Percentiles rank a stretch among this genome's conserved stretches.
Evolutionary conservation across 176 grass and related monocot species (phyloP).

Genomic region (Elymus sibiricus): DNA sequence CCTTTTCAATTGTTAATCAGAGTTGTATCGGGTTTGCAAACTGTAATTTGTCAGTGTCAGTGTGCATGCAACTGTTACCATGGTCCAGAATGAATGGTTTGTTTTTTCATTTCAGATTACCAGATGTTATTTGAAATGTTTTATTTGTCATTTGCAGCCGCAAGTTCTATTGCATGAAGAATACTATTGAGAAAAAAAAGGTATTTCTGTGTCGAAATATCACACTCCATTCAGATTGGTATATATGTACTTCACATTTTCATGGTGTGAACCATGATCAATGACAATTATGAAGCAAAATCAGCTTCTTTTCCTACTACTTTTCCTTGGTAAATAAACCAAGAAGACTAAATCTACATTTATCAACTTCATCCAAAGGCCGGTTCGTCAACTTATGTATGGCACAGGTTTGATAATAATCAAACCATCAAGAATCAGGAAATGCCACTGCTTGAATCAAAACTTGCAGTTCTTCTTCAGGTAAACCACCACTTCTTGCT

Average conservation of each 20-base stretch:
- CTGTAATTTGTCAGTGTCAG: not conserved
- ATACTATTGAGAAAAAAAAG: not conserved
- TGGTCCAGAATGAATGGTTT: not conserved
- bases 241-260: conserved; percentile 36
- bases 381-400: not conserved
- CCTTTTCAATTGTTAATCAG: not conserved
- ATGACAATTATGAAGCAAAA: conserved; percentile 7
- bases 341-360: conserved; percentile 16
- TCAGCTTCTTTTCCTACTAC: not conserved
- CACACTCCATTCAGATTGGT: not conserved
- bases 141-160: not conserved
- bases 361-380: conserved; percentile 13
- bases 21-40: not conserved
- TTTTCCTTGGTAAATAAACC: conserved; percentile 4
- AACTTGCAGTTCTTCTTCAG: conserved; percentile 90
- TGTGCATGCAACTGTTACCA: not conserved
- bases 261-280: conserved; percentile 4
- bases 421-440: not conserved
- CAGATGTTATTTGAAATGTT: conserved; percentile 3
- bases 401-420: conserved; percentile 17
- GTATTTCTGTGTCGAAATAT: not conserved
- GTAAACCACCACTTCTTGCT: conserved; percentile 93
- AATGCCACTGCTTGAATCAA: conserved; percentile 37
- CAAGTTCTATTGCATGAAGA: not conserved
- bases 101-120: not conserved